Evolutionary conservation across 108 stramenopile species (phyloP).

Genomic region (Schizochytrium sp.): DNA sequence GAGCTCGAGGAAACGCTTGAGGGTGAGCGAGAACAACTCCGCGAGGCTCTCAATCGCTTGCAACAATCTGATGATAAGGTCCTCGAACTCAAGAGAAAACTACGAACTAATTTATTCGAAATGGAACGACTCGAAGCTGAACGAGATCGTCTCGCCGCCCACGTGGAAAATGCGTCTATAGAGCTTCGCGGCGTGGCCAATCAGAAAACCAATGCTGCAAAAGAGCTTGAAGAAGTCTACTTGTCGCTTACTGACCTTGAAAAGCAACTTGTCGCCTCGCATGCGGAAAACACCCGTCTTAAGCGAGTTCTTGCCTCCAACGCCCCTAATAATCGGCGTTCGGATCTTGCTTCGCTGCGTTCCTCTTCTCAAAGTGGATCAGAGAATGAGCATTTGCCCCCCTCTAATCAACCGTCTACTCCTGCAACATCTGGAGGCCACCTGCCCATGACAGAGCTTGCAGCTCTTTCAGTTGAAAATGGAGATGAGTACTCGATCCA

Average conservation of each 20-base stretch:
- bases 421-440: not conserved
- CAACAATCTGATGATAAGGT: constrained; percentile 46
- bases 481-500: not conserved
- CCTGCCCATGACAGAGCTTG: too few relatives aligned
- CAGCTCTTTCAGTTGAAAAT: too few relatives aligned
- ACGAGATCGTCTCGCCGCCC: constrained; percentile 12
- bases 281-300: not conserved
- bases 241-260: constrained; percentile 37
- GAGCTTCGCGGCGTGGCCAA: constrained; percentile 53
- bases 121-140: constrained; percentile 55
- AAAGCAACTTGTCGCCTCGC: constrained; percentile 41
- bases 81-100: constrained; percentile 49
- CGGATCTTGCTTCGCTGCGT: not conserved
- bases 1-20: constrained; percentile 9
- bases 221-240: constrained; percentile 32
- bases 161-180: constrained; percentile 27
- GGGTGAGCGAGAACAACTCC: constrained; percentile 51
- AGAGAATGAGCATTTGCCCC: too few relatives aligned
- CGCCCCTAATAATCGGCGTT: not conserved
- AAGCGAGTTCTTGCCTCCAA: constrained; percentile 17
- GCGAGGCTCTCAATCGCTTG: constrained; percentile 38
- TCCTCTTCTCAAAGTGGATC: not conserved
- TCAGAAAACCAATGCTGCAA: constrained; percentile 51
- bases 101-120: constrained; percentile 52
- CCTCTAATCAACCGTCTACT: constrained; percentile 20